phyloP scores from a whole-genome alignment of 75 land plant genomes.

The Azolla pinnata region DNA sequence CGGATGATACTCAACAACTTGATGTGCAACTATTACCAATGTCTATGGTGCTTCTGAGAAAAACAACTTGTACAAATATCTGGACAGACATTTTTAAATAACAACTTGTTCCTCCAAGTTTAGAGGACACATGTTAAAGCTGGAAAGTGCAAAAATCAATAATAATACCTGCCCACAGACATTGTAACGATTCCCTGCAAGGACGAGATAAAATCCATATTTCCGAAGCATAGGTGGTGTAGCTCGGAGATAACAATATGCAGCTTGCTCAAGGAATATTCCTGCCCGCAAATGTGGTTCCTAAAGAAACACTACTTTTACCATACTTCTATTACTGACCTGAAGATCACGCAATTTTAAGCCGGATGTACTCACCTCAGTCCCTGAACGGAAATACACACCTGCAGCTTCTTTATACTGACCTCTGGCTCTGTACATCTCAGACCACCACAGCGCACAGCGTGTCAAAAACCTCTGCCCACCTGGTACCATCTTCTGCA shows the following conservation, averaged over 20 bases:
- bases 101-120: too few relatives aligned
- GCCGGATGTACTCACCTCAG: constrained; percentile 42
- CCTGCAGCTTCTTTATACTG: constrained; percentile 79
- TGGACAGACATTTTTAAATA: too few relatives aligned
- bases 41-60: too few relatives aligned
- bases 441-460: constrained; percentile 95
- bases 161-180: constrained; percentile 70
- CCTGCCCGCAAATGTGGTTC: constrained; percentile 77
- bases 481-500: constrained; percentile 62
- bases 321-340: background rate
- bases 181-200: constrained; percentile 80
- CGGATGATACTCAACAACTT: too few relatives aligned
- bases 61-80: too few relatives aligned
- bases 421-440: constrained; percentile 77
- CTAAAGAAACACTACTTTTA: constrained; percentile 20
- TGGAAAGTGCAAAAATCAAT: constrained; percentile 3
- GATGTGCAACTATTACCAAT: too few relatives aligned
- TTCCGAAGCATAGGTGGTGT: constrained; percentile 85
- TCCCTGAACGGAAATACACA: constrained; percentile 64
- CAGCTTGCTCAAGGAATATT: constrained; percentile 91
- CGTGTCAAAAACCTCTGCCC: constrained; percentile 70
- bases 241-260: constrained; percentile 74
- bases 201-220: constrained; percentile 87
- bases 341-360: constrained; percentile 5
- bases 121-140: background rate